Conservation (phyloP, 352 stramenopile genomes). For the Thraustochytrium striatum region DNA sequence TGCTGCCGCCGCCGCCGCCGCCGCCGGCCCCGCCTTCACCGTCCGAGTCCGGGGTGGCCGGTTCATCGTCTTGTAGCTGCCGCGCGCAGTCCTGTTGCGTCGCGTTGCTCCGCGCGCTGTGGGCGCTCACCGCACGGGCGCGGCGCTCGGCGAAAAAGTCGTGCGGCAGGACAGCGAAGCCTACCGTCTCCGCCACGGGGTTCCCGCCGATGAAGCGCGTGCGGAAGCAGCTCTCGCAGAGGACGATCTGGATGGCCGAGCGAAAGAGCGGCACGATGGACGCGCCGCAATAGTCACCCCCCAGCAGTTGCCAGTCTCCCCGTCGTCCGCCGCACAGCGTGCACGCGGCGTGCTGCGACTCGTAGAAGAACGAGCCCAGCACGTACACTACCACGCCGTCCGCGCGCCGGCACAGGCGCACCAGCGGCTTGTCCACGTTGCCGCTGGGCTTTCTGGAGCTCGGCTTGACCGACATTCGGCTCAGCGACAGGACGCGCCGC, state of each 20-base stretch:
- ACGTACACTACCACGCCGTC: slow-evolving; percentile 3
- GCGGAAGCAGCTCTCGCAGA: slow-evolving; percentile 31
- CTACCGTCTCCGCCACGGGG: neutral
- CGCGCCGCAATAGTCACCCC: neutral
- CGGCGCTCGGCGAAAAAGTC: neutral
- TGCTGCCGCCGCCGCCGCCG: no score
- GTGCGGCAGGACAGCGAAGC: slow-evolving; percentile 4
- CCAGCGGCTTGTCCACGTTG: slow-evolving; percentile 7
- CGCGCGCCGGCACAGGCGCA: neutral
- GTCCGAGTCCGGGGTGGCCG: no score
- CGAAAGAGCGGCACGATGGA: neutral
- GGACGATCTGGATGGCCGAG: neutral
- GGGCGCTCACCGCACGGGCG: no score
- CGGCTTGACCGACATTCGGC: neutral
- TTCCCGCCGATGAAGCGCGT: neutral
- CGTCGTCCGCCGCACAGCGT: neutral
- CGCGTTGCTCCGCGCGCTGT: no score
- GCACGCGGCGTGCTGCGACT: neutral
- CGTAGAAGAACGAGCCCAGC: neutral
- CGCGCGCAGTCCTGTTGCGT: no score
- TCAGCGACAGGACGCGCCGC: neutral
- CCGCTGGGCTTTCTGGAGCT: no score
- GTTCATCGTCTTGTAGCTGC: no score
- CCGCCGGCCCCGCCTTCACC: no score
- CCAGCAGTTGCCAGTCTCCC: slow-evolving; percentile 10